Conservation (phyloP, 2,329 filamentous ascomycete species). For the Pseudocercospora crystallina region DNA sequence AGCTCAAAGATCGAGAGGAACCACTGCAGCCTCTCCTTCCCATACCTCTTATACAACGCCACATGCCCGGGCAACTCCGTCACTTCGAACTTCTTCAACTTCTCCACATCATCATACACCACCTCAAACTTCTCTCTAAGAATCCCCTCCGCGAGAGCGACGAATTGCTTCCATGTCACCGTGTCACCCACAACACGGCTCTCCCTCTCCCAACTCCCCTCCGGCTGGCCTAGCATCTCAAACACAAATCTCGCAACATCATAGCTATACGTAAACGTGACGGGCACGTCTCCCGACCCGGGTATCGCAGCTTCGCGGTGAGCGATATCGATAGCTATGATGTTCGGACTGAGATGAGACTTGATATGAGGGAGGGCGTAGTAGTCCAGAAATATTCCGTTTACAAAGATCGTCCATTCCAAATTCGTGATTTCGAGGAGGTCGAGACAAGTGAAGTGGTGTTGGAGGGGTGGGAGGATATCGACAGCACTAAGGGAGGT, state of each 20-base stretch:
- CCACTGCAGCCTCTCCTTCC: constrained; percentile 1
- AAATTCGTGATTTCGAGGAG: constrained; percentile 26
- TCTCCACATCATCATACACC: neutral
- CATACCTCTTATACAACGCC: neutral
- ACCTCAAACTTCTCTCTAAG: constrained; percentile 2
- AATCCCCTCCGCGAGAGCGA: constrained; percentile 7
- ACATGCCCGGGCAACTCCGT: constrained; percentile 6
- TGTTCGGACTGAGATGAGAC: constrained; percentile 22
- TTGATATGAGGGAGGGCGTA: constrained; percentile 20
- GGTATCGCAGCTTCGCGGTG: constrained; percentile 4
- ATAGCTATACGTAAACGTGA: constrained; percentile 45
- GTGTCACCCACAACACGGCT: constrained; percentile 32
- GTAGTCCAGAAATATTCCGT: constrained; percentile 36
- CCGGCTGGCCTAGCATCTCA: constrained; percentile 38
- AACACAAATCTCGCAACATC: constrained; percentile 49
- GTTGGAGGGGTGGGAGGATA: constrained; percentile 1
- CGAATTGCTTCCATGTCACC: constrained; percentile 13
- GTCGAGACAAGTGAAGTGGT: constrained; percentile 15
- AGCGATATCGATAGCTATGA: constrained; percentile 13
- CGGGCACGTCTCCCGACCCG: neutral
- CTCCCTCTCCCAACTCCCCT: constrained; percentile 41
- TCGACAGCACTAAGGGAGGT: too few relatives aligned
- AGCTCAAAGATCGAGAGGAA: constrained; percentile 3
- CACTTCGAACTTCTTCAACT: constrained; percentile 12
- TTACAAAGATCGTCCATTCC: constrained; percentile 30